These are phyloP conservation scores for Candida sanyiensis DNA, from an alignment of 805 yeast species.

Conservation along the genomic window DNA sequence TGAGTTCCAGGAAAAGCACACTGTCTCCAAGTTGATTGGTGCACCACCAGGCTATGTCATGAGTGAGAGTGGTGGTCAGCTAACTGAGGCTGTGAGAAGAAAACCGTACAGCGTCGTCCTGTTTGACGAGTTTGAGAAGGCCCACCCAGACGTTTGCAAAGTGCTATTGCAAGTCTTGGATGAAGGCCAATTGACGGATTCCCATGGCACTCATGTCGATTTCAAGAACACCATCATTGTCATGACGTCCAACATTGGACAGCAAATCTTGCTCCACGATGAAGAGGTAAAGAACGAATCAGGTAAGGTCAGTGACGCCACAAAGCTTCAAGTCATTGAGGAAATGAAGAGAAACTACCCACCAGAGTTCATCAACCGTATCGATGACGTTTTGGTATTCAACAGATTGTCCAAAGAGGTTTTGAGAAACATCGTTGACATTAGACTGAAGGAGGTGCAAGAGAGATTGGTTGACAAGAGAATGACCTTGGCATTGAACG, in stretches of 20 bases:
- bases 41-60: slow-evolving; percentile 99
- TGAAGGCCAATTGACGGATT: slow-evolving; percentile 91
- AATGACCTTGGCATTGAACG: slow-evolving; percentile 51
- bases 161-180: slow-evolving; percentile 86
- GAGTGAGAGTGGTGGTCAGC: slow-evolving; percentile 87
- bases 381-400: slow-evolving; percentile 91
- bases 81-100: slow-evolving; percentile 93
- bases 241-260: slow-evolving; percentile 96
- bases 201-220: slow-evolving; percentile 91
- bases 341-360: slow-evolving; percentile 71
- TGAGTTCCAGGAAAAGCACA: slow-evolving; percentile 92
- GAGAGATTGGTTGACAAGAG: slow-evolving; percentile 75
- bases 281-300: slow-evolving; percentile 42
- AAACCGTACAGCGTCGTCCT: slow-evolving; percentile 90
- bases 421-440: slow-evolving; percentile 74
- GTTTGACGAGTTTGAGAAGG: slow-evolving; percentile 96
- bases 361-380: slow-evolving; percentile 91
- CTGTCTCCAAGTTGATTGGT: slow-evolving; percentile 87
- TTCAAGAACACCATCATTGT: slow-evolving; percentile 92
- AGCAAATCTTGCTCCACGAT: slow-evolving; percentile 74
- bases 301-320: slow-evolving; percentile 49
- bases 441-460: slow-evolving; percentile 75
- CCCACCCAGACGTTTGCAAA: slow-evolving; percentile 93
- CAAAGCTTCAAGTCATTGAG: slow-evolving; percentile 57
- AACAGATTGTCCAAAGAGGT: slow-evolving; percentile 79